These are phyloP conservation scores for Nannochloropsis salina DNA, from an alignment of 108 stramenopile genomes.

Conservation along the genomic window DNA sequence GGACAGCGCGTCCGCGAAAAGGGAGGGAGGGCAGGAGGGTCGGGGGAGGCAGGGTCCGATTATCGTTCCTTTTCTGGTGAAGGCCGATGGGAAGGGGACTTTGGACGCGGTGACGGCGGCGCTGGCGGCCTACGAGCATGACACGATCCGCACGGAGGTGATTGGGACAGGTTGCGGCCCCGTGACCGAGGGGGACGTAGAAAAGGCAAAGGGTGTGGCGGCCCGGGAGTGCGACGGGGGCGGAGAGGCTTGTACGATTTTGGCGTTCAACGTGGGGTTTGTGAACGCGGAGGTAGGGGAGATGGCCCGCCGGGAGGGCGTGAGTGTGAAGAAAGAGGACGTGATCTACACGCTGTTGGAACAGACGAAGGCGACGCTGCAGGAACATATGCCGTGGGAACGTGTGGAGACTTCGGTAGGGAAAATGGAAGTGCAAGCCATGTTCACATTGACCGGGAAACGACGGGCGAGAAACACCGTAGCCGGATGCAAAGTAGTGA, in stretches of 20 bases:
- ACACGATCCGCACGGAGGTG: not conserved
- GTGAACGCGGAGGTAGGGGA: conserved; percentile 36
- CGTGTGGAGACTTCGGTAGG: not conserved
- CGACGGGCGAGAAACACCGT: not conserved
- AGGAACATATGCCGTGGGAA: not conserved
- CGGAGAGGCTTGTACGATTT: conserved; percentile 37
- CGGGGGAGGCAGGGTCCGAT: conserved; percentile 20
- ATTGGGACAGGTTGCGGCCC: conserved; percentile 70
- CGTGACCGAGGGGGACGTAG: conserved; percentile 85
- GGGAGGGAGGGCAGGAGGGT: conserved; percentile 15
- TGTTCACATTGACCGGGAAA: not conserved
- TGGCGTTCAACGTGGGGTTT: conserved; percentile 51
- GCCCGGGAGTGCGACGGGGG: not conserved
- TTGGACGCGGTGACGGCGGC: conserved; percentile 85
- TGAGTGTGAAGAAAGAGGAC: conserved; percentile 45
- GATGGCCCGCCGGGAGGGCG: conserved; percentile 36
- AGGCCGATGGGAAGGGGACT: conserved; percentile 88
- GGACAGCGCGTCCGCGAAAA: not conserved
- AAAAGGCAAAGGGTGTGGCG: conserved; percentile 66
- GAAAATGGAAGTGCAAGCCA: not conserved
- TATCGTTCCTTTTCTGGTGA: conserved; percentile 76
- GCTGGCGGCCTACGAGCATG: not conserved
- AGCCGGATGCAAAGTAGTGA: not conserved
- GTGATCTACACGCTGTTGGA: conserved; percentile 48
- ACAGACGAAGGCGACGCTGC: not conserved